Evolutionary conservation across 345 rosid genomes (phyloP).

Genomic region (Cardamine chenopodiifolia): DNA sequence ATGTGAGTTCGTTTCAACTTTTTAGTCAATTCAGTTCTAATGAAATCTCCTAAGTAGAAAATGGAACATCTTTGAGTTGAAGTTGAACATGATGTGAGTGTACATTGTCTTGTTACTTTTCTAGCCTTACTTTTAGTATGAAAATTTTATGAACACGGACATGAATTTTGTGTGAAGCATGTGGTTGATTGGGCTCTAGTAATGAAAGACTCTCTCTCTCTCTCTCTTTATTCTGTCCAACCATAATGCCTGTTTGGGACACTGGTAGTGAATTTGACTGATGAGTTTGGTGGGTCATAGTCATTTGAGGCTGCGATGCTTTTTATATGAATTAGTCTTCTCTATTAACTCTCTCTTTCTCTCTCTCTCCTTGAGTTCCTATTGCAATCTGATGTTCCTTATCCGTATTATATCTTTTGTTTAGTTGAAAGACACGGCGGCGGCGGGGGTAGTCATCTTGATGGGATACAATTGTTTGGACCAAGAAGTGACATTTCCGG

Average conservation of each 20-base stretch:
- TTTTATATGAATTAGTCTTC: constrained; percentile 26
- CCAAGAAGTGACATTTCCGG: constrained; percentile 72
- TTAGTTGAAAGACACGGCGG: constrained; percentile 61
- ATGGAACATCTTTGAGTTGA: constrained; percentile 29
- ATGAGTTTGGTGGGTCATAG: constrained; percentile 43
- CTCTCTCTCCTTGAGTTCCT: constrained; percentile 14
- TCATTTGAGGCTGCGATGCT: constrained; percentile 18
- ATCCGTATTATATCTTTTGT: not conserved
- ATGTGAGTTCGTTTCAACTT: constrained; percentile 22
- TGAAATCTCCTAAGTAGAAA: constrained; percentile 9
- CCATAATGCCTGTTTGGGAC: constrained; percentile 38
- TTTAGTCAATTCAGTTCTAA: not conserved
- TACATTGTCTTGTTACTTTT: constrained; percentile 6
- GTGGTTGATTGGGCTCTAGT: constrained; percentile 31
- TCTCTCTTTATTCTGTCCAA: constrained; percentile 9
- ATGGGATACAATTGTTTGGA: constrained; percentile 81
- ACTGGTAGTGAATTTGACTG: constrained; percentile 31
- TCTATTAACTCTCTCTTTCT: constrained; percentile 13
- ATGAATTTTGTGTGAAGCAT: constrained; percentile 32
- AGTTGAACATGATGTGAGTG: constrained; percentile 1
- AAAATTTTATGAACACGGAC: not conserved
- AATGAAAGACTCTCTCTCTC: constrained; percentile 18
- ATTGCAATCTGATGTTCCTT: constrained; percentile 21
- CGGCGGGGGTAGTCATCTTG: constrained; percentile 64
- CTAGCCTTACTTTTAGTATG: not conserved